These are phyloP conservation scores for Rhizophora mangle DNA, from an alignment of 345 rosid species.

Conservation along the genomic window DNA sequence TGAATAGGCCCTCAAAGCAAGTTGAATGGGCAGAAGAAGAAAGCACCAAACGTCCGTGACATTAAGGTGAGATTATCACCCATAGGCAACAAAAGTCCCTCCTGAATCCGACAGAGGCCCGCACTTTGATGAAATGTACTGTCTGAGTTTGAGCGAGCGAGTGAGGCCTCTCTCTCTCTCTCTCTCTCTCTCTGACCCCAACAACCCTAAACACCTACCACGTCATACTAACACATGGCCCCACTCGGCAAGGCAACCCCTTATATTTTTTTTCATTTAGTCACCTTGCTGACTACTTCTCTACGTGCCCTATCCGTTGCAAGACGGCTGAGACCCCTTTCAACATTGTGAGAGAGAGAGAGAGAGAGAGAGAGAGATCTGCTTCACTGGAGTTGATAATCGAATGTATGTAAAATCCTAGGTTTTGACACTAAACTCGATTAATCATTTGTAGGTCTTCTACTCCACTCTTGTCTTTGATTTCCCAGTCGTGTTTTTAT, in stretches of 20 bases:
- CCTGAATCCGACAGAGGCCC: not conserved
- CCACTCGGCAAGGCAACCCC: not conserved
- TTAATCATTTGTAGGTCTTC: too few relatives aligned
- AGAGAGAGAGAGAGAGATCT: too few relatives aligned
- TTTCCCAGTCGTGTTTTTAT: not conserved
- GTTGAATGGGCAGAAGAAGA: too few relatives aligned
- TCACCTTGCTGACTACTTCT: not conserved
- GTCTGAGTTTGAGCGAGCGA: not conserved
- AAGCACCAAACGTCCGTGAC: too few relatives aligned
- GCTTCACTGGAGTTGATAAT: too few relatives aligned
- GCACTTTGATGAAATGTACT: slow-evolving; percentile 4
- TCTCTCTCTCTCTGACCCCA: not conserved
- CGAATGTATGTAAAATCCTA: too few relatives aligned
- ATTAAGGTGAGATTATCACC: too few relatives aligned
- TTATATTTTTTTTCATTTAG: not conserved
- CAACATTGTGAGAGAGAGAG: too few relatives aligned
- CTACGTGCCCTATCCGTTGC: slow-evolving; percentile 8
- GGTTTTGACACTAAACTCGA: too few relatives aligned
- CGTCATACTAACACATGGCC: slow-evolving; percentile 1
- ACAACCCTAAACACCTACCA: slow-evolving; percentile 6
- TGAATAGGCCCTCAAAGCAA: too few relatives aligned
- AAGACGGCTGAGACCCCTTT: not conserved
- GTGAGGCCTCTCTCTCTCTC: too few relatives aligned
- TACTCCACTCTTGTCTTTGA: too few relatives aligned
- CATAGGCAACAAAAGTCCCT: not conserved